A percentile compares a stretch with the other conserved stretches of the same genome.
Conservation (phyloP, 495 filamentous ascomycete species). For the Amorphotheca resinae region DNA sequence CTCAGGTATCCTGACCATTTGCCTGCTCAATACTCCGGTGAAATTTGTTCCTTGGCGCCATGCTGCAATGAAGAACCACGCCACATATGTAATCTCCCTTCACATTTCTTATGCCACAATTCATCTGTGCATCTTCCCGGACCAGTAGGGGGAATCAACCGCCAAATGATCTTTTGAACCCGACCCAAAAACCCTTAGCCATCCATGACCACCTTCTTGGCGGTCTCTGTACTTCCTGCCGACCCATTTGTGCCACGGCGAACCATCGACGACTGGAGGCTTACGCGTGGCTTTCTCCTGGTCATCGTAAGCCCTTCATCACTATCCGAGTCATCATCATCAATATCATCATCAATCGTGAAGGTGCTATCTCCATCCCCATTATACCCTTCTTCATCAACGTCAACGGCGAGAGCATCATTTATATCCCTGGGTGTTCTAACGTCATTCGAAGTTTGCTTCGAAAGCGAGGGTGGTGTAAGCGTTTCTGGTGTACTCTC, state of each 20-base stretch:
- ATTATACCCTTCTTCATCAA: slow-evolving; percentile 39
- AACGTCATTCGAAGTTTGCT: slow-evolving; percentile 12
- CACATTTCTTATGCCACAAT: background rate
- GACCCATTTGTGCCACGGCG: slow-evolving; percentile 39
- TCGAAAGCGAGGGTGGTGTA: slow-evolving; percentile 31
- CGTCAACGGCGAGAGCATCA: slow-evolving; percentile 6
- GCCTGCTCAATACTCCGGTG: too few relatives aligned
- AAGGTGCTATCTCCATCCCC: slow-evolving; percentile 28
- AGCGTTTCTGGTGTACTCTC: slow-evolving; percentile 38
- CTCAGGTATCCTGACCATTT: too few relatives aligned
- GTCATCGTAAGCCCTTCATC: slow-evolving; percentile 42
- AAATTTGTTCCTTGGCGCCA: background rate
- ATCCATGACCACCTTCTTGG: slow-evolving; percentile 35
- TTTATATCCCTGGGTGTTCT: slow-evolving; percentile 12
- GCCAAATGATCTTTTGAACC: background rate
- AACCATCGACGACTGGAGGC: background rate
- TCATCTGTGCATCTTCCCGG: too few relatives aligned
- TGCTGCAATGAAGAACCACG: background rate
- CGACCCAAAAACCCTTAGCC: background rate
- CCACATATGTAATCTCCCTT: too few relatives aligned
- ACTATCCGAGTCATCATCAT: slow-evolving; percentile 43
- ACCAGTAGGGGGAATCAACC: too few relatives aligned
- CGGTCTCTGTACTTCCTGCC: slow-evolving; percentile 41
- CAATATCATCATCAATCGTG: slow-evolving; percentile 23
- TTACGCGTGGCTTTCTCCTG: slow-evolving; percentile 25